A percentile compares a stretch with the other conserved stretches of the same genome.
These are phyloP conservation scores for Pestalotiopsis sp. DNA, from an alignment of 2,329 filamentous ascomycete species.

Conservation along the genomic window DNA sequence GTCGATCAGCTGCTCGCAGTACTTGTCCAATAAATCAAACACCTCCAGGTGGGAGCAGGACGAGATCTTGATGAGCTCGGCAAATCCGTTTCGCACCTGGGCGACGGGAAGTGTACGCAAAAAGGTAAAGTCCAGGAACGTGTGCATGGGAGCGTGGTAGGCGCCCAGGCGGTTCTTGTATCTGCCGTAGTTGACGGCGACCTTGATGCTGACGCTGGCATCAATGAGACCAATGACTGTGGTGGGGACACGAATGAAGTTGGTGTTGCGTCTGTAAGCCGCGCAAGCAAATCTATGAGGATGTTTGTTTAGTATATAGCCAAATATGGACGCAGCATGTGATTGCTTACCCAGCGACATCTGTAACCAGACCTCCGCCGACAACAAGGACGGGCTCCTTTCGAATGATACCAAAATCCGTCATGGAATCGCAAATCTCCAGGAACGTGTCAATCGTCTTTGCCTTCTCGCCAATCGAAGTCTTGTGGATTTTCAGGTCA, in stretches of 20 bases:
- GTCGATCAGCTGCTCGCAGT: slow-evolving; percentile 68
- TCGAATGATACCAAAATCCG: slow-evolving; percentile 69
- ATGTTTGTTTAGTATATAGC: too few species aligned
- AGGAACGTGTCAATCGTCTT: slow-evolving; percentile 73
- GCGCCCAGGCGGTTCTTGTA: slow-evolving; percentile 77
- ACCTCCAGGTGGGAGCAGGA: slow-evolving; percentile 69
- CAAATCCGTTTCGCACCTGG: slow-evolving; percentile 74
- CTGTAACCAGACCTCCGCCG: slow-evolving; percentile 71
- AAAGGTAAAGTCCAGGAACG: slow-evolving; percentile 75
- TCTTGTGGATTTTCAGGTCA: slow-evolving; percentile 68
- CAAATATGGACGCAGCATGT: too few species aligned
- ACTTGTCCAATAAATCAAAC: slow-evolving; percentile 69
- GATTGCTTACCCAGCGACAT: slow-evolving; percentile 66
- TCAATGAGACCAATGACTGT: slow-evolving; percentile 78
- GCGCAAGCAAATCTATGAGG: slow-evolving; percentile 66
- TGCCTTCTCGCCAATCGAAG: slow-evolving; percentile 75
- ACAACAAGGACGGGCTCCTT: slow-evolving; percentile 69
- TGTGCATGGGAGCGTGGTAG: slow-evolving; percentile 72
- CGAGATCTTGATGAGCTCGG: slow-evolving; percentile 76
- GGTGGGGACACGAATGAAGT: slow-evolving; percentile 74
- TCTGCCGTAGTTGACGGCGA: slow-evolving; percentile 76
- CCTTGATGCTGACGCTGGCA: slow-evolving; percentile 75
- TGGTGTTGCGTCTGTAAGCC: slow-evolving; percentile 71
- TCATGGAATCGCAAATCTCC: slow-evolving; percentile 74
- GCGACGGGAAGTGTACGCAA: slow-evolving; percentile 67